A percentile compares a stretch with the other conserved stretches of the same genome.
These are phyloP conservation scores for Trichoderma atrobrunneum DNA, from an alignment of 2,329 filamentous ascomycete species.

Conservation along the genomic window DNA sequence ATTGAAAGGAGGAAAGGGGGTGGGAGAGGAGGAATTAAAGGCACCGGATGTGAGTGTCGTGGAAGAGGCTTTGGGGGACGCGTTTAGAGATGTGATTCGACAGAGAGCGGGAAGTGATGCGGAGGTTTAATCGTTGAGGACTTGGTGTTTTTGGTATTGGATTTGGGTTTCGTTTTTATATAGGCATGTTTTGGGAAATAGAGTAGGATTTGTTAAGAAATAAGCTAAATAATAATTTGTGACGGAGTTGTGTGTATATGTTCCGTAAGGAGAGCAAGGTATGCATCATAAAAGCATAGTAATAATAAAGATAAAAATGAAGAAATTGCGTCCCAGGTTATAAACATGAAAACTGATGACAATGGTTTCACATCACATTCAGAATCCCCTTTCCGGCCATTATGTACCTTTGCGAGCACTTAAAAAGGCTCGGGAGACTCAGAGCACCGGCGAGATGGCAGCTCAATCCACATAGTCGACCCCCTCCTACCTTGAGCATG, in stretches of 20 bases:
- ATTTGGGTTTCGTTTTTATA: neutral
- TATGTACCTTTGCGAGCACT: neutral
- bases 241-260: neutral
- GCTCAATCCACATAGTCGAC: constrained; percentile 3
- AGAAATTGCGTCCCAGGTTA: neutral
- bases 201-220: neutral
- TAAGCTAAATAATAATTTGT: neutral
- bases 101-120: constrained; percentile 30
- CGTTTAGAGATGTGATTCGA: constrained; percentile 42
- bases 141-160: neutral
- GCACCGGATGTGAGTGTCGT: constrained; percentile 33
- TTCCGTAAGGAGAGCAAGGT: neutral
- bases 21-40: neutral
- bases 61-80: constrained; percentile 36
- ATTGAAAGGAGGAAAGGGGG: neutral
- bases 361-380: neutral
- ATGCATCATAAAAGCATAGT: neutral
- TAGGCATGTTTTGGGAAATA: neutral
- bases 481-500: neutral
- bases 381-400: neutral
- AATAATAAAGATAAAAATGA: neutral
- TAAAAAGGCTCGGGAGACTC: constrained; percentile 6
- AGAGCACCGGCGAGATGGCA: neutral
- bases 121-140: neutral
- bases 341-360: neutral